Conservation (phyloP, 2,329 filamentous ascomycete species). For the Paecilomyces formosus region DNA sequence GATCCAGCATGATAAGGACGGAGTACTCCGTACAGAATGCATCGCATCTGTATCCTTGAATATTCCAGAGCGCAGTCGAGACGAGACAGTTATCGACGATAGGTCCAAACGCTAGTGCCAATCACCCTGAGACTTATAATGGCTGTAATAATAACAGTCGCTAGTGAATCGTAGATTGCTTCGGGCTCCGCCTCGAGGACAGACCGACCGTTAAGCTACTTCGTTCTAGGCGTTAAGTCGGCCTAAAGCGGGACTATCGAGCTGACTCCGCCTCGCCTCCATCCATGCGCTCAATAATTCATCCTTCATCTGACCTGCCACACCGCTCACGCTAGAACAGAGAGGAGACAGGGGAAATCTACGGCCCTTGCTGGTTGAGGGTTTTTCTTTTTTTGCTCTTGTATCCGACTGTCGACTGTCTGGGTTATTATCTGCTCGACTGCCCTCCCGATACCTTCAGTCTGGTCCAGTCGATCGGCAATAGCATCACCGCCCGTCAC, state of each 20-base stretch:
- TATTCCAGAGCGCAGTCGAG: no score
- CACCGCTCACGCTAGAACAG: neutral
- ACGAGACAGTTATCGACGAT: neutral
- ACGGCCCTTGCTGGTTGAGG: neutral
- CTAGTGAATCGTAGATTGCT: no score
- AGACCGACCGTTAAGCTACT: neutral
- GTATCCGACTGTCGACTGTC: neutral
- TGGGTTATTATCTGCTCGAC: neutral
- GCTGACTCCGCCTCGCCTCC: neutral
- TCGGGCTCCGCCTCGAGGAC: no score
- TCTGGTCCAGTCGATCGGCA: neutral
- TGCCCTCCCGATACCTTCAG: neutral
- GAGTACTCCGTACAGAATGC: no score
- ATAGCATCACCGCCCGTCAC: constrained; percentile 9
- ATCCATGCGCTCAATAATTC: neutral
- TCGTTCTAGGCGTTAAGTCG: neutral
- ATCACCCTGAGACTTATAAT: neutral
- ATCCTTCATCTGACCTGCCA: neutral
- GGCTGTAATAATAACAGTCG: no score
- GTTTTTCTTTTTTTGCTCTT: neutral
- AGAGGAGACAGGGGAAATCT: neutral
- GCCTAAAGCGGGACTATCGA: neutral
- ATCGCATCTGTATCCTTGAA: no score
- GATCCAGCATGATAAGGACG: neutral
- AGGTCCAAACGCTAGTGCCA: neutral